Evolutionary conservation across 2,329 filamentous ascomycete species (phyloP), one percentile per base, ranked within the genome.

Genomic region (Aspergillus sp.): DNA sequence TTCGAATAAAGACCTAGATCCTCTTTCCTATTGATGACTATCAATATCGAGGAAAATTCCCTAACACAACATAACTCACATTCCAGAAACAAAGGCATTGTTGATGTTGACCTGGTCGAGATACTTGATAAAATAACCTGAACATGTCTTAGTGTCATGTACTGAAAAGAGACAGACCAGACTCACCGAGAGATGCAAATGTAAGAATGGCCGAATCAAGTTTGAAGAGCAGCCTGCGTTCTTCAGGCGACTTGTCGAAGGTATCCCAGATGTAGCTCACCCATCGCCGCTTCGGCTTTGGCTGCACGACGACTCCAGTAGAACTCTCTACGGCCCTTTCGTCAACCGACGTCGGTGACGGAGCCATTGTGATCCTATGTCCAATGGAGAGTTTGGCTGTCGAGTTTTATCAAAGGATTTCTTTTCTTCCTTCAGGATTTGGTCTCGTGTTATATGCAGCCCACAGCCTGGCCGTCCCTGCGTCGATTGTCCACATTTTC

Each of bases 1-100:
- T 81, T 81, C 1, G 70, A 69, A 37, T 74, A 71, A 13, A 81
- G 59, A 2, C 64, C 56, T 0, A 81, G 60, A 42, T 80, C 77
- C 51, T 78, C 73, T 54, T 78, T 71, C 74, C 68, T 71, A 12
- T 9, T 4, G 27, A 31, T 13, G 8, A 34, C 47, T 31, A 49
- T 32, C 6, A 32, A 40, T n/a, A 5, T 4, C 27, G 19, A 9
- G 27, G 6, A 13, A 13, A 30, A 5, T 3, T 29, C 10, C 3
- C 27, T 3, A 12, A 7, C 32, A 26, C 7, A 31, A n/a, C 6
- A 7, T 5, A 26, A 54, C 59, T 34, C 51, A 67, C 71, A 74
- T 75, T 29, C 71, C 71, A 19, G 67, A 72, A 5, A 74, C 68
- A 47, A 70, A 75, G 6, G 71, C 67, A 58, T 71, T 72, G 49